Evolutionary conservation across 169 alveolate species (phyloP).

Genomic region (Plasmodium chabaudi): DNA sequence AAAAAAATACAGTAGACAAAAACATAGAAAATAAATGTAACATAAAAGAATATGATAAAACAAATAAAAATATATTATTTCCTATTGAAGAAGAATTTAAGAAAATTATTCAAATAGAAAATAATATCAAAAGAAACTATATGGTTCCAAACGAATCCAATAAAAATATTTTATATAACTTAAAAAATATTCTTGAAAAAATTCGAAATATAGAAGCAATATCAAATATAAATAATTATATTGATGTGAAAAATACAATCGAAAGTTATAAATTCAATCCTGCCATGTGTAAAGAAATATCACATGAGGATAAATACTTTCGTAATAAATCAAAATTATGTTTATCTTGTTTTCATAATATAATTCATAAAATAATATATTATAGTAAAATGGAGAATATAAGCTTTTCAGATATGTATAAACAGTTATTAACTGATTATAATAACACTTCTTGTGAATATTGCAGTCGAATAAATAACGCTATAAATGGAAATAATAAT

Average conservation of each 20-base stretch:
- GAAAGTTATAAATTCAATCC: background rate
- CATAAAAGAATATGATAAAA: background rate
- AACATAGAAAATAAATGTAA: background rate
- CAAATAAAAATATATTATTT: background rate
- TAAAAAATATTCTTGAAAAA: conserved; percentile 57
- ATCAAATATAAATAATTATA: conserved; percentile 54
- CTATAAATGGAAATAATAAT: background rate
- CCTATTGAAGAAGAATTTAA: background rate
- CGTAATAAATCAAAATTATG: background rate
- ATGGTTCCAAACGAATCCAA: conserved; percentile 25
- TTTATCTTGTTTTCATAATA: background rate
- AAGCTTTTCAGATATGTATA: background rate
- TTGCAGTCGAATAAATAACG: background rate
- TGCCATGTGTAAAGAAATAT: background rate
- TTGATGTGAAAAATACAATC: conserved; percentile 20
- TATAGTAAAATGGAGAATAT: background rate
- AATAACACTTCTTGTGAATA: background rate
- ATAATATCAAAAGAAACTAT: conserved; percentile 1
- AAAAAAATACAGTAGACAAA: conserved; percentile 8
- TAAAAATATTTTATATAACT: conserved; percentile 30
- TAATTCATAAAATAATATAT: background rate
- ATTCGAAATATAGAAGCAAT: conserved; percentile 35
- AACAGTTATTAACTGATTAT: background rate
- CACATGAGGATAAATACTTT: too few species aligned
- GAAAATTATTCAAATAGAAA: too few species aligned